Evolutionary conservation across 1,139 yeast genomes (phyloP).

Genomic region (Lodderomyces margitis): DNA sequence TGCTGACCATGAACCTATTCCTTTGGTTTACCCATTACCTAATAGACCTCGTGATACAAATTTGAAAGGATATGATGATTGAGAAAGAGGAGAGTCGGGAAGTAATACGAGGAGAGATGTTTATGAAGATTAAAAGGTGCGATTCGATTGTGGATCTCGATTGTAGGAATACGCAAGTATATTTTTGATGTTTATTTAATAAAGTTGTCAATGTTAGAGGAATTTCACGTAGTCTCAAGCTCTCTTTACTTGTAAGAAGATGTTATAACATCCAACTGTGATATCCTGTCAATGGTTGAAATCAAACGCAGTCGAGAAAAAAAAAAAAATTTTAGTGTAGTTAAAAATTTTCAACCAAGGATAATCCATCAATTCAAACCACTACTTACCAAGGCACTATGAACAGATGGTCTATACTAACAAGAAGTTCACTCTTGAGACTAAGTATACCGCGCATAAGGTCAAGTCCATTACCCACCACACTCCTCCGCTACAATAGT

Average conservation of each 20-base stretch:
- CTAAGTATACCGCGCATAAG: constrained; percentile 1
- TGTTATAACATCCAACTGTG: no score
- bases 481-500: not conserved
- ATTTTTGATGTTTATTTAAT: no score
- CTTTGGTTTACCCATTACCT: constrained; percentile 68
- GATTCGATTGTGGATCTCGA: no score
- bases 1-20: constrained; percentile 67
- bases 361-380: not conserved
- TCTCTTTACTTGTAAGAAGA: no score
- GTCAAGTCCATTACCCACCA: not conserved
- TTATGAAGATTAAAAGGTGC: no score
- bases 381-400: constrained; percentile 3
- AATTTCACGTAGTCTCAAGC: no score
- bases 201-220: no score
- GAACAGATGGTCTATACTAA: constrained; percentile 12
- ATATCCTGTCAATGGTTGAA: no score
- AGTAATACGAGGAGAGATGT: no score
- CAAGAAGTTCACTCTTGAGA: constrained; percentile 4
- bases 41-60: constrained; percentile 49
- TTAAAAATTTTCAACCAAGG: not conserved
- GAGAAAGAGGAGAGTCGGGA: not conserved
- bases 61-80: constrained; percentile 59
- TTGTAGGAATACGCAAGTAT: no score
- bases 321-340: constrained; percentile 9
- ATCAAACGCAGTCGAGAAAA: no score